Base-by-base conservation (phyloP, 2,329 filamentous ascomycete species). In the Piedraia hortae region DNA sequence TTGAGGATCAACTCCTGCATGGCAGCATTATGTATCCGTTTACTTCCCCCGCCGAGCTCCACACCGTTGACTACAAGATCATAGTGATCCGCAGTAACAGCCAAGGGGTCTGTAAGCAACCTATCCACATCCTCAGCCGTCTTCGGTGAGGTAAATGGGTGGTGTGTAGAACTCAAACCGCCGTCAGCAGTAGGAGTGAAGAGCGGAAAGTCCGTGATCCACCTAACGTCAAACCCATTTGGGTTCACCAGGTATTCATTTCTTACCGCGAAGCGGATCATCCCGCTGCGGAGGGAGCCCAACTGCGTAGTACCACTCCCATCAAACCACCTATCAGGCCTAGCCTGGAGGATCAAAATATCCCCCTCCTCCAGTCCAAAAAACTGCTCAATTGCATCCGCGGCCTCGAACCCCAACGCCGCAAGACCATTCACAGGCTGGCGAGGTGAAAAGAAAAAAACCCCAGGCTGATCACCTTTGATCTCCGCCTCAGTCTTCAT, bases 21-120 rank as follows among this genome's bases (percentile, higher is more conserved):
- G 1, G 61, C 54, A 0, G 75, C 68, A 19, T 71, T 59, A 46
- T 97, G 85, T 25, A 93, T 91, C 56, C 85, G 74, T 8, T 77
- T 63, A 42, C 74, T 89, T 15, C 85, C 88, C 6, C 85, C 85
- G 12, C 85, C 85, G 2, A 97, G 59, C 45, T 97, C 85, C 4
- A 90, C 64, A 3, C 85, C 85, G 41, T 97, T 97, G 34, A 93
- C 62, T 0, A 97, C 82, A 8, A 97, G 63, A 36, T 97, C 85
- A 47, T 91, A 97, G 41, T 90, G 80, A 35, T 89, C 82, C 3
- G 72, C 88, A 33, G 59, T 62, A 1, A 64, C 77, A 20, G 56
- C 46, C 1, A 77, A 53, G 0, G 85, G 82, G 18, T 78, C 56
- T 0, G 56, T 65, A 16, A 65, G 53, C 1, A 93, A 60, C 1